Evolutionary conservation across 2,329 filamentous ascomycete genomes (phyloP).

Genomic region (Aureobasidium sp.): DNA sequence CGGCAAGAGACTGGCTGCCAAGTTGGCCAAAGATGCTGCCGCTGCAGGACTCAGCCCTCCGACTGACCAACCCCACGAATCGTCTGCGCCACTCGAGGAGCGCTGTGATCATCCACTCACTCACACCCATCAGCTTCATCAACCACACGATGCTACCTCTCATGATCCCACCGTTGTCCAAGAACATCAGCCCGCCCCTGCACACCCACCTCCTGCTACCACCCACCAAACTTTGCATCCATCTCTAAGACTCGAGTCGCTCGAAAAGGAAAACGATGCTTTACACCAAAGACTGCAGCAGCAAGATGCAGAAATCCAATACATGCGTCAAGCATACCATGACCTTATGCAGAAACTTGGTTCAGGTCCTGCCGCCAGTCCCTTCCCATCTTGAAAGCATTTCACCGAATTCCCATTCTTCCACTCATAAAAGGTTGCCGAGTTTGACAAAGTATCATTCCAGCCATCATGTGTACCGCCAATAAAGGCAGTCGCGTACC

Average conservation of each 20-base stretch:
- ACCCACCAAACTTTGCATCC: neutral
- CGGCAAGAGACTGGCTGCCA: neutral
- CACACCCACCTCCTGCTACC: neutral
- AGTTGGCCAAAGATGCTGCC: neutral
- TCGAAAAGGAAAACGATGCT: neutral
- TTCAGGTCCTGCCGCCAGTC: neutral
- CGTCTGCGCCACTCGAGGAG: neutral
- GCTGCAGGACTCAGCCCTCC: neutral
- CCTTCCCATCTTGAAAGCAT: neutral
- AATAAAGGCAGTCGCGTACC: too few relatives aligned
- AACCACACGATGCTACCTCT: neutral
- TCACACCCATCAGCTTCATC: neutral
- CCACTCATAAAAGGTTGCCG: too few relatives aligned
- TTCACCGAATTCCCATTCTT: too few relatives aligned
- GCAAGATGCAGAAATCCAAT: constrained; percentile 1
- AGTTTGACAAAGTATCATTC: too few relatives aligned
- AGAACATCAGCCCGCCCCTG: neutral
- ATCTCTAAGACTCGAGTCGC: neutral
- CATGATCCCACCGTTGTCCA: too few relatives aligned
- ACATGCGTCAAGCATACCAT: constrained; percentile 1
- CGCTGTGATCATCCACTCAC: neutral
- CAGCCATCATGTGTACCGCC: too few relatives aligned
- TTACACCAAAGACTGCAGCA: neutral
- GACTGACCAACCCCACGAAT: neutral
- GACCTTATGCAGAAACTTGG: neutral